Conservation (phyloP, 2,329 filamentous ascomycete species). For the Cladophialophora bantiana region DNA sequence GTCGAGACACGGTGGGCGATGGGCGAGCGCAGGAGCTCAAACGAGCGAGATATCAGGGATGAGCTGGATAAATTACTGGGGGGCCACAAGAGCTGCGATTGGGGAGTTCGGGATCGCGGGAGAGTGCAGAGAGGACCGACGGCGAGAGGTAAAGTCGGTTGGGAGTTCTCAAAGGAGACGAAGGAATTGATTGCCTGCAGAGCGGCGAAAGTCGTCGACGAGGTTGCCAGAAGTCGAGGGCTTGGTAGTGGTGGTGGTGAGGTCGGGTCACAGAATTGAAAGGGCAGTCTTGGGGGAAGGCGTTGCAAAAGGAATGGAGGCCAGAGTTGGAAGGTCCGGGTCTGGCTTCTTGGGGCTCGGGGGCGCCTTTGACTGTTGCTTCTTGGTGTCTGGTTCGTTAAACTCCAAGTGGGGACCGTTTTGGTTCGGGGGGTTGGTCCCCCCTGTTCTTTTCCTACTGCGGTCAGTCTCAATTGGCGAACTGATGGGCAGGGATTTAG, state of each 20-base stretch:
- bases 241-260: conserved; percentile 25
- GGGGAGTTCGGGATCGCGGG: conserved; percentile 16
- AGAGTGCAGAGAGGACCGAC: conserved; percentile 11
- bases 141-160: not conserved
- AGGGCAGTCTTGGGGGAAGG: conserved; percentile 19
- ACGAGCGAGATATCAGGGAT: conserved; percentile 33
- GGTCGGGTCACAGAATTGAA: conserved; percentile 30
- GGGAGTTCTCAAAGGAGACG: not conserved
- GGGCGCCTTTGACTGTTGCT: not conserved
- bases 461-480: conserved; percentile 2
- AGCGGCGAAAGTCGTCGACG: conserved; percentile 9
- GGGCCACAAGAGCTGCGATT: conserved; percentile 16
- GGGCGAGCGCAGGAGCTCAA: conserved; percentile 35
- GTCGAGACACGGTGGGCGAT: conserved; percentile 27
- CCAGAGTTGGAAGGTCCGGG: conserved; percentile 17
- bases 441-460: conserved; percentile 13
- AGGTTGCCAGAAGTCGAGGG: conserved; percentile 3
- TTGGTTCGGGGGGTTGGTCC: conserved; percentile 11
- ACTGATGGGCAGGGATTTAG: not conserved
- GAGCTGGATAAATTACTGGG: conserved; percentile 25
- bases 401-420: conserved; percentile 5
- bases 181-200: not conserved
- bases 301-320: conserved; percentile 12
- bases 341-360: conserved; percentile 7
- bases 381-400: conserved; percentile 13